Base-by-base conservation (phyloP, 2,329 filamentous ascomycete genomes). In the Beauveria medogensis region DNA sequence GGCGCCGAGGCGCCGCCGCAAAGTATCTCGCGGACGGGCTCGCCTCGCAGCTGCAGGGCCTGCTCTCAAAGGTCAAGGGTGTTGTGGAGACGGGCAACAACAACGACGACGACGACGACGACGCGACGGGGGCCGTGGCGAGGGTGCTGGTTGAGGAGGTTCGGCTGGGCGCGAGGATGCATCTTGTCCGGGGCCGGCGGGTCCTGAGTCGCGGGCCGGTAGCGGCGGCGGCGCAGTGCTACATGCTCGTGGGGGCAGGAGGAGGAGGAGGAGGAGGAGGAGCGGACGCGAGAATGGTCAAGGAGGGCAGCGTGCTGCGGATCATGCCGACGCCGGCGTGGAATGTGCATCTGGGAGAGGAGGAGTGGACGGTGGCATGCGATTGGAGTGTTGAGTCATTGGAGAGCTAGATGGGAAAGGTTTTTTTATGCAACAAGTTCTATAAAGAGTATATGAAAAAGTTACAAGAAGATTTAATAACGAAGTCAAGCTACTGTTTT, bases 51-150 rank as follows among this genome's bases (percentile, higher is more conserved):
- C 67, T 78, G 7, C 76, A 78, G 62, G 71, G 71, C 16, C 75
- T 74, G 73, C 67, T 78, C 10, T 75, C 76, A 0, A 74, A 77
- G 24, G 69, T 77, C 26, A 75, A 72, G 62, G 71, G 71, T 12
- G 71, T 69, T 12, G 72, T 69, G 70, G 69, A 71, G 18, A 66
- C 66, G 43, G 53, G 43, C 52, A 9, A 28, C 28, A 9, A 28
- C 28, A 2, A 28, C 26, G 2, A 28, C 26, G 1, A 3, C 28
- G 8, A 3, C 28, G 28, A 9, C 53, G 6, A 62, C 65, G 14
- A 20, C 60, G 16, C 62, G 60, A n/a, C 14, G 9, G 43, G 12
- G 12, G 44, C 55, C 5, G 64, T 60, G 1, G 61, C 70, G 41
- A 67, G 63, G 12, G 64, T 77, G 18, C 61, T 46, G 3, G 65